Base-by-base conservation (phyloP, 371 early-diverging fungal genomes). In the Apophysomyces elegans region DNA sequence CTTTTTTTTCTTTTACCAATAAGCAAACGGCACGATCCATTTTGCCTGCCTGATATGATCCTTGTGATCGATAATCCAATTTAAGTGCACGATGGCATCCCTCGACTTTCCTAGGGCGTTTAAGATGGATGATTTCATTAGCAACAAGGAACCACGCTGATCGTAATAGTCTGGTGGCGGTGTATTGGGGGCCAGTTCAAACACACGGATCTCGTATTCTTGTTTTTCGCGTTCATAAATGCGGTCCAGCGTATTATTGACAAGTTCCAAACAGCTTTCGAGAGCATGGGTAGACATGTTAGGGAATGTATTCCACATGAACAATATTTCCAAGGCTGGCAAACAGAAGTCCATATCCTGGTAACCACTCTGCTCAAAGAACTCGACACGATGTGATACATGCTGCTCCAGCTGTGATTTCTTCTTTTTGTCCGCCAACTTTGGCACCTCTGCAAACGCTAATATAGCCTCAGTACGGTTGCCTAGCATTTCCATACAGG, bases 11-110 rank as follows among this genome's bases (percentile, higher is more conserved):
- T 0, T 69, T 75, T 82, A 75, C 83, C 87, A 88, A 65, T 80
- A 86, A 18, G 87, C 80, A 65, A 85, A 88, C 8, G 89, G 89
- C 7, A 84, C 74, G 8, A 87, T 68, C 86, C 86, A 88, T 41
- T 79, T 84, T 36, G 85, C 79, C 18, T 83, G 73, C 21, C 67
- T 71, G 56, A 85, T 80, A 59, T 77, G 80, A 36, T 74, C 73
- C 37, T 77, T 74, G 58, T 86, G 77, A 59, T 87, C 89, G 59
- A 86, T 64, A 26, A 88, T 81, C 89, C 89, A 88, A 47, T 81
- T 83, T 54, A 86, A 57, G 62, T 83, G 80, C 38, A 74, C 69
- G 61, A 83, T 79, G 13, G 77, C 73, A 37, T 83, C 84, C 4
- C 67, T 63, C 18, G 50, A 67, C 32, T 74, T 69, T 35, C 70